These are phyloP conservation scores for Fusarium guadeloupense DNA, from an alignment of 2,329 filamentous ascomycete species.

Conservation along the genomic window DNA sequence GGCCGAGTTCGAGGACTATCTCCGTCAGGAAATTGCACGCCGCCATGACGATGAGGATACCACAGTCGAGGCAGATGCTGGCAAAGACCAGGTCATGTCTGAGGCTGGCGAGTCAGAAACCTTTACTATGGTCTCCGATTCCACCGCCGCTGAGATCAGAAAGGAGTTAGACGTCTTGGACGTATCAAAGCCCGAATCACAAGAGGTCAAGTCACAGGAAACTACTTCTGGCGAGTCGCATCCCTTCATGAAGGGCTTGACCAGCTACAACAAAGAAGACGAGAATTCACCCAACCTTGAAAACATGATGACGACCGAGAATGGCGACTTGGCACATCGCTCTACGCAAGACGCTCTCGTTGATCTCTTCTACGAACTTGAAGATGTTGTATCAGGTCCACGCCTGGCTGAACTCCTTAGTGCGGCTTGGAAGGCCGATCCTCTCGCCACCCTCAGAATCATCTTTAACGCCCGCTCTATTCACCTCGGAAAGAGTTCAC, in stretches of 20 bases:
- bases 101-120: conserved; percentile 35
- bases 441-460: conserved; percentile 62
- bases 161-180: conserved; percentile 23
- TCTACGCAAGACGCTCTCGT: conserved; percentile 58
- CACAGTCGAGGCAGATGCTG: neutral
- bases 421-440: conserved; percentile 59
- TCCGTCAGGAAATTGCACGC: conserved; percentile 41
- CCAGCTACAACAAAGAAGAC: conserved; percentile 30
- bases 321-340: conserved; percentile 58
- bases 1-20: conserved; percentile 48
- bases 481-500: conserved; percentile 65
- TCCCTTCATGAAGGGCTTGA: conserved; percentile 50
- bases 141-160: conserved; percentile 40
- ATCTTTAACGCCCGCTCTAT: conserved; percentile 70
- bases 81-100: conserved; percentile 15
- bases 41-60: conserved; percentile 23
- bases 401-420: conserved; percentile 55
- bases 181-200: conserved; percentile 7
- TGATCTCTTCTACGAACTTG: conserved; percentile 64
- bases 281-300: conserved; percentile 37
- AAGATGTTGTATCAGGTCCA: conserved; percentile 50
- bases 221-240: conserved; percentile 11
- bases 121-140: conserved; percentile 42
- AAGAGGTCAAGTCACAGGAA: conserved; percentile 1
- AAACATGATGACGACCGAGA: conserved; percentile 63